phyloP scores from a whole-genome alignment of 768 basidiomycete genomes.

The Mrakia hoshinonis region DNA sequence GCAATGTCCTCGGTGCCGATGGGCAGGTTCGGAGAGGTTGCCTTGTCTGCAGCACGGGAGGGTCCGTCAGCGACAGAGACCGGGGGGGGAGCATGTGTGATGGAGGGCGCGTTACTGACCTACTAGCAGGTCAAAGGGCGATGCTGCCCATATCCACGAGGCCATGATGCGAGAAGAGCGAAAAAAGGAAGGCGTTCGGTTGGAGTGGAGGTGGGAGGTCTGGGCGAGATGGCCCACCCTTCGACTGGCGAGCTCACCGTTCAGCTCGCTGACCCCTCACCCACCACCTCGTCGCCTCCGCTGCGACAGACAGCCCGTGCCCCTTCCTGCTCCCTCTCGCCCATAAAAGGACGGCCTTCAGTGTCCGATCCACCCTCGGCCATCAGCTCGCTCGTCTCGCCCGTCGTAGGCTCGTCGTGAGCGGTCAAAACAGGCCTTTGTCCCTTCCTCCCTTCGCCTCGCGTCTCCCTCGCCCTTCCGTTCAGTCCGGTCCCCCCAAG shows the following conservation, averaged over 20 bases:
- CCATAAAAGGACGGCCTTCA: slow-evolving; percentile 7
- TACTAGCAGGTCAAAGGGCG: slow-evolving; percentile 61
- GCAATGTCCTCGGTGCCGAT: slow-evolving; percentile 81
- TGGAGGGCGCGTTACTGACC: slow-evolving; percentile 92
- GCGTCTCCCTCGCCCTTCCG: slow-evolving; percentile 2
- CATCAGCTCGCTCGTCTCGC: background rate
- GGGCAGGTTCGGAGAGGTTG: slow-evolving; percentile 82
- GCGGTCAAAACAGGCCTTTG: too few relatives aligned
- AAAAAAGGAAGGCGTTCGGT: background rate
- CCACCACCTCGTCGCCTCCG: background rate
- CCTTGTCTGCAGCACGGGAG: slow-evolving; percentile 56
- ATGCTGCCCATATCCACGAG: slow-evolving; percentile 19
- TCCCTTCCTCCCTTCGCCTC: background rate
- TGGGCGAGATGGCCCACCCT: background rate
- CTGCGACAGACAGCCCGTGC: background rate
- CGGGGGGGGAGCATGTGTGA: slow-evolving; percentile 51
- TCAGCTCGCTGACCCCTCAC: background rate
- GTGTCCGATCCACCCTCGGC: background rate
- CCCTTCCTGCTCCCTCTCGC: background rate
- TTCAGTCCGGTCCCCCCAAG: background rate
- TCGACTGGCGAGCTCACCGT: background rate
- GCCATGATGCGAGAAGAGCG: slow-evolving; percentile 10
- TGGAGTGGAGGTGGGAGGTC: background rate
- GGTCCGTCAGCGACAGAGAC: slow-evolving; percentile 26
- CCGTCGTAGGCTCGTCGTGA: too few relatives aligned